A percentile compares a stretch with the other conserved stretches of the same genome.
Evolutionary conservation across 352 stramenopile species (phyloP).

Genomic region (Phytophthora pluvialis): DNA sequence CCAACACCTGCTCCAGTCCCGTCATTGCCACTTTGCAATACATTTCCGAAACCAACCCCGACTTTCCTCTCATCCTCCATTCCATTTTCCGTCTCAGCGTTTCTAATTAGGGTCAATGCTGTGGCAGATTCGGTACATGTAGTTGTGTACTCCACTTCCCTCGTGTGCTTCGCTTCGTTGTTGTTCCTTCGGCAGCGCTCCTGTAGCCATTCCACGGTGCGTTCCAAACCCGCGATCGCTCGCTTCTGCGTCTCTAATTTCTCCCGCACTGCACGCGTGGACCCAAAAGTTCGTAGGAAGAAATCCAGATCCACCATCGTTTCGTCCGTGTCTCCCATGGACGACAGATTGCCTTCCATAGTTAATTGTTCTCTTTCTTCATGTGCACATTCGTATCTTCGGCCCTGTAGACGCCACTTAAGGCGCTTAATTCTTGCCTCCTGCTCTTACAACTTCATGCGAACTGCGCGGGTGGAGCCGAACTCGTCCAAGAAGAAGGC

Average conservation of each 20-base stretch:
- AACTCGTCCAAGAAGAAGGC: constrained; percentile 26
- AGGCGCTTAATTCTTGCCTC: background rate
- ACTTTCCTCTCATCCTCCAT: too few relatives aligned
- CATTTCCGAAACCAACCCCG: too few relatives aligned
- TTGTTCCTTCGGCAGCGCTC: background rate
- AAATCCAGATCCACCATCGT: background rate
- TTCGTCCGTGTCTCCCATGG: background rate
- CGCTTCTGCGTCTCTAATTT: background rate
- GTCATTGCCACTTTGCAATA: too few relatives aligned
- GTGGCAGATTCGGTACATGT: too few relatives aligned
- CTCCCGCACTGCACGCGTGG: background rate
- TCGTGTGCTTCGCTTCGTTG: background rate
- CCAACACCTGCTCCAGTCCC: too few relatives aligned
- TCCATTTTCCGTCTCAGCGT: too few relatives aligned
- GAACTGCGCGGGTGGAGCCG: constrained; percentile 18
- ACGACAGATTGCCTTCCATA: too few relatives aligned
- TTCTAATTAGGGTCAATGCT: too few relatives aligned
- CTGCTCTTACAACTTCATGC: constrained; percentile 3
- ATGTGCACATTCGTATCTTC: too few relatives aligned
- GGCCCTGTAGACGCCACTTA: too few relatives aligned
- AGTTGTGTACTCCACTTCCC: background rate
- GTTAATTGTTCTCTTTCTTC: too few relatives aligned
- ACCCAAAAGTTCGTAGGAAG: background rate
- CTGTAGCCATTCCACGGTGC: background rate
- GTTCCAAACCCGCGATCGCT: background rate